These are phyloP conservation scores for Arthrobotrys iridis DNA, from an alignment of 2,329 filamentous ascomycete genomes.

Conservation along the genomic window DNA sequence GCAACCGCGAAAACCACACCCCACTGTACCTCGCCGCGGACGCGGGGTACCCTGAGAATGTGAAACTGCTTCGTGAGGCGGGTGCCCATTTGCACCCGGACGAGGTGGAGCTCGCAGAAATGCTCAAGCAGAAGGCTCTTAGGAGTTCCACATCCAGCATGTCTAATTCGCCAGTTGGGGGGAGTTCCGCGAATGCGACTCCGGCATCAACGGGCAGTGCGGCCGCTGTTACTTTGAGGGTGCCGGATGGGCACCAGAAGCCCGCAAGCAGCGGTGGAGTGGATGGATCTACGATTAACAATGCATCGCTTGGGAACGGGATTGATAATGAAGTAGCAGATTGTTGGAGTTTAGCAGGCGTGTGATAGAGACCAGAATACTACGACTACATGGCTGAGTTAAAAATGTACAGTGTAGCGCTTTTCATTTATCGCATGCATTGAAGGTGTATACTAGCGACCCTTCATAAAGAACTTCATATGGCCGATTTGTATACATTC, in stretches of 20 bases:
- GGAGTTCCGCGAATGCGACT: slow-evolving; percentile 27
- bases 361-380: slow-evolving; percentile 29
- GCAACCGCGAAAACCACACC: slow-evolving; percentile 74
- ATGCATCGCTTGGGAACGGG: slow-evolving; percentile 29
- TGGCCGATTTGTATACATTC: slow-evolving; percentile 7
- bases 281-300: slow-evolving; percentile 33
- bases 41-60: slow-evolving; percentile 68
- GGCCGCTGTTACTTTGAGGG: slow-evolving; percentile 21
- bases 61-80: slow-evolving; percentile 68
- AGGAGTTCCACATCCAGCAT: slow-evolving; percentile 47
- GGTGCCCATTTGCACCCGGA: slow-evolving; percentile 71
- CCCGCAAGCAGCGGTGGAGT: neutral
- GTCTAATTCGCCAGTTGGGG: slow-evolving; percentile 39
- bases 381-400: neutral
- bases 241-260: slow-evolving; percentile 16
- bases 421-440: slow-evolving; percentile 1
- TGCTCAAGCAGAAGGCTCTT: slow-evolving; percentile 50
- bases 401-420: neutral
- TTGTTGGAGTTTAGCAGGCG: slow-evolving; percentile 56
- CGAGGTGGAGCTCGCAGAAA: slow-evolving; percentile 61
- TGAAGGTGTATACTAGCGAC: slow-evolving; percentile 4
- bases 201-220: neutral
- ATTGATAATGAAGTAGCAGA: slow-evolving; percentile 52
- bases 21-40: slow-evolving; percentile 72
- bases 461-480: neutral